Evolutionary conservation across 441 rosid species (phyloP).

Genomic region (Croton setiger): DNA sequence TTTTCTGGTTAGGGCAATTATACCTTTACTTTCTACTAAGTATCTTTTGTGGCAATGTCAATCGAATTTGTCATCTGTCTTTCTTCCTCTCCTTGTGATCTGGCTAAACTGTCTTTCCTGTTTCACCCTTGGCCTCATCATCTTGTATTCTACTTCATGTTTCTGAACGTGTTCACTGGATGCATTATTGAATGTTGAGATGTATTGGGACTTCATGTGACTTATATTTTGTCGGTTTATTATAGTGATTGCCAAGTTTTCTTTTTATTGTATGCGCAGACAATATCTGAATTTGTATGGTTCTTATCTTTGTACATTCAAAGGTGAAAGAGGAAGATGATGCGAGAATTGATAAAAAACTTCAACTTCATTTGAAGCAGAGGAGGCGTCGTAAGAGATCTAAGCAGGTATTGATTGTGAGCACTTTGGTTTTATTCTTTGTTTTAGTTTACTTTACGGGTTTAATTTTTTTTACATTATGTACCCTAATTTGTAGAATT

Average conservation of each 20-base stretch:
- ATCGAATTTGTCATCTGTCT: slow-evolving; percentile 1
- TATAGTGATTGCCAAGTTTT: slow-evolving; percentile 9
- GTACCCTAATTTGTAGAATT: neutral
- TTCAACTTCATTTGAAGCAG: slow-evolving; percentile 77
- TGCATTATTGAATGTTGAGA: slow-evolving; percentile 3
- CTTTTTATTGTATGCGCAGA: neutral
- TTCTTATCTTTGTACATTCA: slow-evolving; percentile 22
- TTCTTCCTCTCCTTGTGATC: neutral
- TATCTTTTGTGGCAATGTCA: neutral
- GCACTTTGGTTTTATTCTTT: slow-evolving; percentile 23
- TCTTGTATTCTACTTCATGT: neutral
- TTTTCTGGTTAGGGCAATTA: neutral
- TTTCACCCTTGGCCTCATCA: neutral
- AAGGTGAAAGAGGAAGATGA: slow-evolving; percentile 99
- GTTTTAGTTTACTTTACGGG: slow-evolving; percentile 13
- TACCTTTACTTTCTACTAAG: neutral
- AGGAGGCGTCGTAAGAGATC: slow-evolving; percentile 56
- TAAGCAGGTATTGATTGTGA: slow-evolving; percentile 53
- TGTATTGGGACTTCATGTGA: neutral
- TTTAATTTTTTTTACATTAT: neutral
- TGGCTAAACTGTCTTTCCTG: neutral
- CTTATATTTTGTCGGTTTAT: neutral
- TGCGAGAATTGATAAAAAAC: slow-evolving; percentile 67
- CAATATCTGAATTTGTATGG: slow-evolving; percentile 10
- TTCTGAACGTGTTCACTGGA: neutral